Evolutionary conservation across 495 filamentous ascomycete genomes (phyloP), one percentile per base, ranked within the genome.

Genomic region (Penicillium egyptiacum): DNA sequence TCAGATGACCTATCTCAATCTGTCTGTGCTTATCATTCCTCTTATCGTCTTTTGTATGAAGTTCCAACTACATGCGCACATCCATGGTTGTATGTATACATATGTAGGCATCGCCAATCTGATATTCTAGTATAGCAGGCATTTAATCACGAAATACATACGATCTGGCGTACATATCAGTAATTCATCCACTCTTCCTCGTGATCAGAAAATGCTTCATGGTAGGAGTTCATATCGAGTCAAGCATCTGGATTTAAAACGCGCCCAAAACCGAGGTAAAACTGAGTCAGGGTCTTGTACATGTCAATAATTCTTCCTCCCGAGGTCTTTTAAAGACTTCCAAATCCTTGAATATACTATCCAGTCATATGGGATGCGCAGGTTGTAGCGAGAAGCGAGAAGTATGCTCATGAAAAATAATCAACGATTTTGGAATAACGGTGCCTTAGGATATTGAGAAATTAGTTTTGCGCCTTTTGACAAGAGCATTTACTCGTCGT

Each of bases 321-420:
- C n/a, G n/a, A n/a, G n/a, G n/a, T n/a, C n/a, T n/a, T n/a, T 2
- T 9, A 4, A 5, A 22, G 19, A 42, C 40, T 4, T 56, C 26
- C 26, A 28, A 28, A 40, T 48, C 37, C 37, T 56, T 56, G 33
- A 48, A 28, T 44, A 49, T 56, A 56, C 43, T 40, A 41, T 56
- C 53, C 4, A 56, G 23, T 23, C 31, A 48, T 28, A 56, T 56
- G 28, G 42, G 43, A 47, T 56, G 53, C 53, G 19, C 42, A 41
- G 53, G 53, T 41, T 48, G 53, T 11, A 56, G 42, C 20, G 28
- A 39, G 12, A 56, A 56, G 43, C 41, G 28, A 48, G 53, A 33
- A 47, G 25, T n/a, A 14, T 17, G 42, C 26, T 56, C 53, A 56
- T 43, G 53, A 22, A 28, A 56, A 56, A 56, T 43, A 30, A 39